phyloP scores from a whole-genome alignment of 306 rosid species.

The Dicorynia guianensis region DNA sequence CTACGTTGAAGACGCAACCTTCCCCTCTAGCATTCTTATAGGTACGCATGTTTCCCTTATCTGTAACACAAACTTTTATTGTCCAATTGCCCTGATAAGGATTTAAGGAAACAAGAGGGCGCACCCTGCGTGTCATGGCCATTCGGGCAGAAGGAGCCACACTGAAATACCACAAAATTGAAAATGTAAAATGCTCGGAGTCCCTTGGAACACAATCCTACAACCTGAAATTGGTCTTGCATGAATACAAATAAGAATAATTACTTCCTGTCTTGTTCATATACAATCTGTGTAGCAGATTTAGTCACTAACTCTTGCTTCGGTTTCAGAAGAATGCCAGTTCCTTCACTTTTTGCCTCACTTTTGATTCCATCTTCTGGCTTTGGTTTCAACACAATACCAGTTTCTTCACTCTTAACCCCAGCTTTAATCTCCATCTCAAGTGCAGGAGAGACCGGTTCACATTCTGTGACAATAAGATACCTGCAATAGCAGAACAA shows the following conservation, averaged over 20 bases:
- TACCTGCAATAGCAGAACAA: constrained; percentile 54
- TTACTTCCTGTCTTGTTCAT: constrained; percentile 80
- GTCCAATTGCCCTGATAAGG: constrained; percentile 96
- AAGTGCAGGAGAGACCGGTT: constrained; percentile 75
- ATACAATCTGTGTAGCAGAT: constrained; percentile 90
- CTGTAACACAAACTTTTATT: constrained; percentile 88
- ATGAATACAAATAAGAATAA: constrained; percentile 26
- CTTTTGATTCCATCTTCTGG: constrained; percentile 43
- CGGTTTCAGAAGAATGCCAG: constrained; percentile 67
- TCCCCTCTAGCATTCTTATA: constrained; percentile 88
- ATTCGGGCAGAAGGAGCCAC: constrained; percentile 77
- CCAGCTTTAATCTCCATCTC: constrained; percentile 61
- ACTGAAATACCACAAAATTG: constrained; percentile 44
- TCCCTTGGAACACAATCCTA: background rate
- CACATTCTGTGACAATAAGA: constrained; percentile 75
- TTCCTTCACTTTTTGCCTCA: constrained; percentile 45
- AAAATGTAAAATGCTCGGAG: background rate
- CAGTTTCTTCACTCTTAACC: constrained; percentile 47
- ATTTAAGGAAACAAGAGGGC: constrained; percentile 86
- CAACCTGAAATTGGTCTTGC: background rate
- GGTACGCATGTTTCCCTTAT: constrained; percentile 84
- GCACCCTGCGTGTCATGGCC: constrained; percentile 94
- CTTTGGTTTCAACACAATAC: constrained; percentile 50
- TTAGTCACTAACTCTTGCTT: constrained; percentile 75
- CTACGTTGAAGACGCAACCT: constrained; percentile 97